Evolutionary conservation across 345 rosid genomes (phyloP), one percentile per base, ranked within the genome.

Genomic region (Boechera retrofracta): DNA sequence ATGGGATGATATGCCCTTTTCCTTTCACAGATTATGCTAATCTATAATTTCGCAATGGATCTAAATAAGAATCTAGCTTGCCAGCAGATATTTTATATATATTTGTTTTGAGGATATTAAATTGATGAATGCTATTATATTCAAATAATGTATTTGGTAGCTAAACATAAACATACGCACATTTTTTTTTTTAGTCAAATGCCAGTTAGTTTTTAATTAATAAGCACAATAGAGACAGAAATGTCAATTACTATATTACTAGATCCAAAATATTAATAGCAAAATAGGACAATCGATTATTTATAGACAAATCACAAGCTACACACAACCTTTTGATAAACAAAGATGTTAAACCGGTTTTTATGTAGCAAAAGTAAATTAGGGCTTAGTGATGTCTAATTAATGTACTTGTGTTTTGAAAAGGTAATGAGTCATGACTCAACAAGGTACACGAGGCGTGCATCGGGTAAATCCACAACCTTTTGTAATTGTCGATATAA

Each of bases 401-500:
- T 64, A 47, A 44, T 53, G 64, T 63, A 63, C 51, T 54, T 62
- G 64, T 53, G 69, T 38, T 69, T 35, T 35, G 16, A 64, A 69
- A 71, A 64, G 53, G 16, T 49, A 77, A 41, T 15, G 67, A 72
- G 49, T 15, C 69, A 52, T 31, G 74, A 60, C 55, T 55, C 41
- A 56, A 64, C 41, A 77, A 56, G 55, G 60, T 64, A 48, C 67
- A 41, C 39, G 61, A 71, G 61, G 76, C 77, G 72, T 71, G 81
- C 80, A 64, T 64, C 39, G 72, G 48, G 67, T 64, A n/a, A 56
- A 3, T 31, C 52, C 72, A 77, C 72, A 77, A 35, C 67, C 76
- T 77, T 71, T 71, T 64, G 38, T n/a, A 26, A 16, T 71, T 77
- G 81, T 77, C 81, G 81, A 77, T 57, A 77, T 71, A 57, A 65